Base-by-base conservation (phyloP, 2,329 filamentous ascomycete species). In the Penicillium sp. region DNA sequence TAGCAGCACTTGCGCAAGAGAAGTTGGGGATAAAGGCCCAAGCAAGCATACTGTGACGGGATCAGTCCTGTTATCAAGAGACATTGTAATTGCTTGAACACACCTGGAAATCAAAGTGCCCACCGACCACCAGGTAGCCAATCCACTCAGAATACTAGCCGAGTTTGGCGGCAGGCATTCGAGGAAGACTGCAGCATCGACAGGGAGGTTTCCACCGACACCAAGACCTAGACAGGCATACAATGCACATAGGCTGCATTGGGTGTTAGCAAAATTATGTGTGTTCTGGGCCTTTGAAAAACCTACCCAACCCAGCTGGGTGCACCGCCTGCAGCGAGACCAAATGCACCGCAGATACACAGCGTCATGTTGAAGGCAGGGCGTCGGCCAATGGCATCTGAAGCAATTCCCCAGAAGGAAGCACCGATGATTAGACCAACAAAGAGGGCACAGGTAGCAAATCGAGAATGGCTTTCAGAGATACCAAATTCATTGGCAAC, bases 61-160 rank as follows among this genome's bases (percentile, higher is more conserved):
- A 22, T 52, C 13, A 52, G 39, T 31, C 7, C 3, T 52, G 24
- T n/a, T 33, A 29, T 10, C 9, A 19, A 31, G 13, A 10, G 16
- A 1, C 44, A 10, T 16, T 13, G 2, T 11, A 19, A 19, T 7
- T 10, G 1, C 29, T 5, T 5, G 19, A 26, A 66, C 70, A 27
- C 37, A 73, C 72, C 71, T 75, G 49, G 89, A 86, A 55, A 88
- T 82, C 8, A 96, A 80, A 69, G 95, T 90, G 6, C 91, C 91
- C 19, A 96, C 76, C 0, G 91, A 90, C 90, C 91, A 96, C 88
- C 90, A 95, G 8, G 92, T 84, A 7, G 89, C 91, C n/a, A 96
- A 80, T 48, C 93, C 80, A 0, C 90, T 95, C 29, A 95, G 78
- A 14, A 95, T 81, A 31, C 86, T 85, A 60, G 86, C 86, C n/a